Evolutionary conservation across 2,329 filamentous ascomycete species (phyloP), one percentile per base, ranked within the genome.

Genomic region (Talaromyces rugulosus): DNA sequence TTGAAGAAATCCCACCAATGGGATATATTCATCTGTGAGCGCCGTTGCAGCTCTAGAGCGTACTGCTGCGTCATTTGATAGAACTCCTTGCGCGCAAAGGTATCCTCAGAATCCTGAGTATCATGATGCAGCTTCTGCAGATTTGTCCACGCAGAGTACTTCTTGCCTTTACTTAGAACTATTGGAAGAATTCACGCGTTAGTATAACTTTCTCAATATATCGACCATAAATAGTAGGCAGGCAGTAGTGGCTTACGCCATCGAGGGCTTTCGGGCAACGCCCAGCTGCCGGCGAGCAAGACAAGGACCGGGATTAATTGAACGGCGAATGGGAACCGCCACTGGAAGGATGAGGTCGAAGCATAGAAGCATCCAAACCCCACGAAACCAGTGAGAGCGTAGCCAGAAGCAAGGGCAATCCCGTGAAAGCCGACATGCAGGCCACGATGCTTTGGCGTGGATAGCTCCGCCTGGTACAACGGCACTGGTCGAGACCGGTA

Each of bases 271-370:
- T 44, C 40, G 7, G 40, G 40, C 40, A 44, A 18, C 16, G 40
- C 40, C 40, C 40, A 44, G 14, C 40, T 44, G 5, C 40, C 40
- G 3, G 16, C 40, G 40, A 44, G 40, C 40, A 44, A 44, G 16
- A 44, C 14, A 14, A 44, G 16, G 5, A 44, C 40, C 40, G 40
- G 40, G 40, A 44, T 18, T 14, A 44, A 55, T 63, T 27, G 56
- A 18, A 58, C 30, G 40, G 56, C 56, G 14, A 47, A 58, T 31
- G 56, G 56, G 28, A 58, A 47, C 31, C 56, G 44, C 56, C 56
- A 58, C n/a, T 42, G 50, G 14, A 58, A 31, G 23, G 56, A 58
- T 1, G 56, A 28, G 30, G 23, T 27, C 6, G 56, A 44, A 3
- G 27, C 56, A 33, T 58, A 58, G 23, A 16, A 58, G 4, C 44